A percentile compares a stretch with the other conserved stretches of the same genome.
These are phyloP conservation scores for Farysia itapuensis DNA, from an alignment of 1,284 basidiomycete genomes.

Conservation along the genomic window DNA sequence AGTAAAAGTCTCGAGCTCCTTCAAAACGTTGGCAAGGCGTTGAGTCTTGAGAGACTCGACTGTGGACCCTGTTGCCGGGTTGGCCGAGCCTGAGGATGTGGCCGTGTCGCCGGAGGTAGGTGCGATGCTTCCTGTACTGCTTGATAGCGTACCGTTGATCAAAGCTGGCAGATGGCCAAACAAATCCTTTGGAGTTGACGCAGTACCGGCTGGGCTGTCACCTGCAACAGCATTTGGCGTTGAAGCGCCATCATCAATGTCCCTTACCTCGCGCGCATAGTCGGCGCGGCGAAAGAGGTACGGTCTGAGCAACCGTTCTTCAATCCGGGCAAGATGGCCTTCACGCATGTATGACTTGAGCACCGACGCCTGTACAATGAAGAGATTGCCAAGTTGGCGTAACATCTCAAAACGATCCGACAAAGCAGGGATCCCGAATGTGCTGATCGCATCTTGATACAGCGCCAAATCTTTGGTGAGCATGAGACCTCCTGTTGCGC, in stretches of 20 bases:
- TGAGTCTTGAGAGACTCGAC: constrained; percentile 8
- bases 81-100: not conserved
- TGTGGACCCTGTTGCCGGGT: not conserved
- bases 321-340: constrained; percentile 72
- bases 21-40: constrained; percentile 20
- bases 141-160: constrained; percentile 6
- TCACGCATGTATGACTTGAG: constrained; percentile 59
- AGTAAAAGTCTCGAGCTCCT: constrained; percentile 22
- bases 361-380: constrained; percentile 62
- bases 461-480: constrained; percentile 96
- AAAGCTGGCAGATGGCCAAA: constrained; percentile 23
- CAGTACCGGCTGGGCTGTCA: constrained; percentile 1
- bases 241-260: constrained; percentile 28
- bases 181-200: constrained; percentile 5
- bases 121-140: not conserved
- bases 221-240: not conserved
- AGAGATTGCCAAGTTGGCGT: constrained; percentile 93
- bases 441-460: constrained; percentile 86
- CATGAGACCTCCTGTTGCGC: constrained; percentile 94
- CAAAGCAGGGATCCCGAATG: constrained; percentile 78
- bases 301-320: constrained; percentile 80
- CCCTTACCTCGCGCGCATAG: constrained; percentile 62
- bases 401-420: constrained; percentile 98
- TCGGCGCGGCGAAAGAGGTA: constrained; percentile 89
- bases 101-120: not conserved